These are phyloP conservation scores for Silene conica DNA, from an alignment of 148 eudicot genomes.

Conservation along the genomic window DNA sequence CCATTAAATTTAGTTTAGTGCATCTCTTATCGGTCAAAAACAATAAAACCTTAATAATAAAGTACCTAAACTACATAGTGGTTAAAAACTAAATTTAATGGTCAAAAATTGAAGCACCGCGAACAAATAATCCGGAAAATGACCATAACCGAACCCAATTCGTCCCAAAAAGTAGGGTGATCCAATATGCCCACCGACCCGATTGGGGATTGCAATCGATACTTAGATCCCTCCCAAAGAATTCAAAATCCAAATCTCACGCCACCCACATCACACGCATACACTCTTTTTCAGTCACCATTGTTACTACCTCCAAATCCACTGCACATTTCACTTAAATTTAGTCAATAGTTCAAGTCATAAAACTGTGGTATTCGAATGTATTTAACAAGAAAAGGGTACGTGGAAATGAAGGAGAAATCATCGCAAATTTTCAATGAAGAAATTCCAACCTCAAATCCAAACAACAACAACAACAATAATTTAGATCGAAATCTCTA, in stretches of 20 bases:
- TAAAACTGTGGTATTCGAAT: not conserved
- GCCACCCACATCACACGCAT: not conserved
- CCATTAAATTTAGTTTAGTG: too few species aligned
- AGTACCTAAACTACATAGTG: too few species aligned
- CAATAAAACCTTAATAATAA: too few species aligned
- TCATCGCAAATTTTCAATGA: slow-evolving; percentile 16
- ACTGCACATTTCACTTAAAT: not conserved
- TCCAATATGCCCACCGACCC: too few species aligned
- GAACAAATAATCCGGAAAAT: too few species aligned
- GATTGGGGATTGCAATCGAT: too few species aligned
- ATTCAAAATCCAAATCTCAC: slow-evolving; percentile 1
- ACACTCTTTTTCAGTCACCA: not conserved
- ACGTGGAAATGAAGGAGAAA: slow-evolving; percentile 22
- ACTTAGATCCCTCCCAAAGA: not conserved
- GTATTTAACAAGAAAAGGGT: slow-evolving; percentile 10
- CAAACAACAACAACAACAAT: slow-evolving; percentile 10
- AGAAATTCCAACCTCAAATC: slow-evolving; percentile 5
- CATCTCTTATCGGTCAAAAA: too few species aligned
- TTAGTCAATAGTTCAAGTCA: not conserved
- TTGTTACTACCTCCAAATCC: not conserved
- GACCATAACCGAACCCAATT: too few species aligned
- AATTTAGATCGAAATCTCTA: slow-evolving; percentile 54
- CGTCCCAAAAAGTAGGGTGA: too few species aligned
- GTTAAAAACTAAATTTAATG: too few species aligned
- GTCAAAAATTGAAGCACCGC: too few species aligned